Base-by-base conservation (phyloP, 2,329 filamentous ascomycete species). In the Xenoacremonium recifei region DNA sequence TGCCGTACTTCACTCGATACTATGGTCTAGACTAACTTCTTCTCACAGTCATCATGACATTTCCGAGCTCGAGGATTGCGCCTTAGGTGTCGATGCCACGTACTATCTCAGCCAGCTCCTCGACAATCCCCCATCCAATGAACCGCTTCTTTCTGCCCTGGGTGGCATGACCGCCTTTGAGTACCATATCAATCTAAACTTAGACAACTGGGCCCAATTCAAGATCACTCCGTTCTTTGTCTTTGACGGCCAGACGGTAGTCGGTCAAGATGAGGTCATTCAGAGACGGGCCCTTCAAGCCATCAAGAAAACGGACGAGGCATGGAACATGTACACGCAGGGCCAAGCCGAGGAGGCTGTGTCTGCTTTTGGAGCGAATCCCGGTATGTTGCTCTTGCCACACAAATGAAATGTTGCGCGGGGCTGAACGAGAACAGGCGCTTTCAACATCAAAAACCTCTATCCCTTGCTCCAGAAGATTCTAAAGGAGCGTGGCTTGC, bases 81-180 rank as follows among this genome's bases (percentile, higher is more conserved):
- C 84, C 40, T 79, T 96, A 57, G 91, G 85, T 51, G 83, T 97
- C 58, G 91, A 96, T 72, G 93, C 92, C 42, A 85, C 87, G 39
- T 87, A 95, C 67, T 97, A 93, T 65, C 80, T 99, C 50, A 79
- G 85, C 63, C 82, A 84, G 45, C 79, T 95, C 52, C 81, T 96
- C 57, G 81, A 85, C 60, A 79, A 77, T 42, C 66, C 77, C 32
- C 79, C 82, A 20, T 84, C 80, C 34, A 85, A 88, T 60, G 93
- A 99, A 66, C 91, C 92, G 31, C 82, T 99, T 23, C 79, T 97
- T 23, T 83, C 90, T 41, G 93, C 93, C 17, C 80, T 97, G 35
- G 93, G 92, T 37, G 93, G 93, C 44, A 78, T 92, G 47, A 93
- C 92, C 46, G 87, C 87, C 39, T 77, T 97, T 60, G 80, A 80